Percentiles rank a stretch among this genome's conserved stretches.
These are phyloP conservation scores for Aspergillus costaricaensis DNA, from an alignment of 2,329 filamentous ascomycete species.

Conservation along the genomic window DNA sequence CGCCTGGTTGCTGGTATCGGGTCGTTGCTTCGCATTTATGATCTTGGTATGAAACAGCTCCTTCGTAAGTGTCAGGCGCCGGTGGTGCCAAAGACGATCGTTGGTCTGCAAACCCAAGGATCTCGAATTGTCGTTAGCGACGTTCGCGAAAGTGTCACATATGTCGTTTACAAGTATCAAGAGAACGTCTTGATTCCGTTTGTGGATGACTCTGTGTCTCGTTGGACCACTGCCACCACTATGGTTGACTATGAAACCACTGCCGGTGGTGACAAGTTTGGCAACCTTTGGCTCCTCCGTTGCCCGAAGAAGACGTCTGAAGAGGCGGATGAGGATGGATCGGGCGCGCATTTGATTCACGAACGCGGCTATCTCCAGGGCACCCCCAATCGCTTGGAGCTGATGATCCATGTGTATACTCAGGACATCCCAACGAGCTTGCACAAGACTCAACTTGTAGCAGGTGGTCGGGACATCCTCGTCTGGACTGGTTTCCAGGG, in stretches of 20 bases:
- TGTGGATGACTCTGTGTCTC: slow-evolving; percentile 81
- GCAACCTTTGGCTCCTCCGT: slow-evolving; percentile 90
- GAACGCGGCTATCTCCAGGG: slow-evolving; percentile 89
- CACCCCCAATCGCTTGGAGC: slow-evolving; percentile 76
- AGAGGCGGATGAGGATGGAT: slow-evolving; percentile 88
- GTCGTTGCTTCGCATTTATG: slow-evolving; percentile 80
- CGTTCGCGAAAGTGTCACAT: slow-evolving; percentile 87
- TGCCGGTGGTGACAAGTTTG: slow-evolving; percentile 95
- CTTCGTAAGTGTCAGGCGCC: slow-evolving; percentile 87
- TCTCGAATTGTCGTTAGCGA: slow-evolving; percentile 90
- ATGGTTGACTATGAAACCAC: slow-evolving; percentile 98
- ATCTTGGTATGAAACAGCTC: slow-evolving; percentile 88
- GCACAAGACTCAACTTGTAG: slow-evolving; percentile 83
- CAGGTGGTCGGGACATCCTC: slow-evolving; percentile 86
- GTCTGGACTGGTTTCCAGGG: slow-evolving; percentile 95
- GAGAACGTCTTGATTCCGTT: slow-evolving; percentile 93
- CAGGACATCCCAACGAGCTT: slow-evolving; percentile 92
- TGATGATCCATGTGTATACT: slow-evolving; percentile 85
- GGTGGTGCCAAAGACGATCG: slow-evolving; percentile 78
- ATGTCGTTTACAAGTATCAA: slow-evolving; percentile 88
- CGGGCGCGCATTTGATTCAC: slow-evolving; percentile 86
- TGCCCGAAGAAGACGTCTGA: slow-evolving; percentile 83
- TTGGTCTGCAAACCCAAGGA: slow-evolving; percentile 84
- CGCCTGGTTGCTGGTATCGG: slow-evolving; percentile 84
- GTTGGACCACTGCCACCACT: slow-evolving; percentile 86